A percentile compares a stretch with the other conserved stretches of the same genome.
These are phyloP conservation scores for Penicillium olsonii DNA, from an alignment of 2,329 filamentous ascomycete species.

Conservation along the genomic window DNA sequence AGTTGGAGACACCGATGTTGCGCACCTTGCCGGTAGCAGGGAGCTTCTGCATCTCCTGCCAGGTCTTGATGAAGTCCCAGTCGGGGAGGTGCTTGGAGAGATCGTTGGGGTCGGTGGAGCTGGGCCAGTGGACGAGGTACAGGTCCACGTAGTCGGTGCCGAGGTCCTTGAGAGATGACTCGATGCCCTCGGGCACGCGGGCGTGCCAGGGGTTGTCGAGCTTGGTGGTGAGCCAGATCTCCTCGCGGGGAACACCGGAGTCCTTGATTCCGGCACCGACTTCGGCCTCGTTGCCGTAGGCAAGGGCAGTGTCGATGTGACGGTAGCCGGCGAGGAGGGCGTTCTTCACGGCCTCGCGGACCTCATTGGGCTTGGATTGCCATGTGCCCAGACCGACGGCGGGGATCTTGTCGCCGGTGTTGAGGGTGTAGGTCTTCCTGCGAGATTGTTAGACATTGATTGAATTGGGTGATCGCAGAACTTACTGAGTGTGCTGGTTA, in stretches of 20 bases:
- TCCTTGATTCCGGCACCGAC: slow-evolving; percentile 67
- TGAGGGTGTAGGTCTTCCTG: slow-evolving; percentile 48
- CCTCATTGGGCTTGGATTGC: slow-evolving; percentile 57
- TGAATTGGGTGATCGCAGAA: background rate
- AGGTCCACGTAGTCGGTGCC: slow-evolving; percentile 69
- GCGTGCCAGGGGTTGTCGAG: slow-evolving; percentile 67
- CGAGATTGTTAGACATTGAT: background rate
- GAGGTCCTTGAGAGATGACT: slow-evolving; percentile 64
- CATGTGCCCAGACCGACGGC: slow-evolving; percentile 57
- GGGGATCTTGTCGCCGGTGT: slow-evolving; percentile 52
- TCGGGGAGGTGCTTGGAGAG: slow-evolving; percentile 66
- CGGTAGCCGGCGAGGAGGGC: slow-evolving; percentile 55
- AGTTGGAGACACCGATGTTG: slow-evolving; percentile 87
- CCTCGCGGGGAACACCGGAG: slow-evolving; percentile 64
- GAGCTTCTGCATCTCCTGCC: slow-evolving; percentile 50
- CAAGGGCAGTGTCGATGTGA: slow-evolving; percentile 55
- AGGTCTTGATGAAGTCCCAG: slow-evolving; percentile 84
- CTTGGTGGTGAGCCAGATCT: slow-evolving; percentile 71
- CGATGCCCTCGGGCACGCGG: slow-evolving; percentile 62
- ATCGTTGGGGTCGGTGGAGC: slow-evolving; percentile 54
- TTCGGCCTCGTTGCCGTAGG: slow-evolving; percentile 67
- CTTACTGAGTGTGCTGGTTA: slow-evolving; percentile 26
- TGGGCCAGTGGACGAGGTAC: slow-evolving; percentile 71
- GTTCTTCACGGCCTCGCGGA: slow-evolving; percentile 50
- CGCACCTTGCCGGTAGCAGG: slow-evolving; percentile 61